Evolutionary conservation across 495 filamentous ascomycete genomes (phyloP).

Genomic region (Arthonia radiata): DNA sequence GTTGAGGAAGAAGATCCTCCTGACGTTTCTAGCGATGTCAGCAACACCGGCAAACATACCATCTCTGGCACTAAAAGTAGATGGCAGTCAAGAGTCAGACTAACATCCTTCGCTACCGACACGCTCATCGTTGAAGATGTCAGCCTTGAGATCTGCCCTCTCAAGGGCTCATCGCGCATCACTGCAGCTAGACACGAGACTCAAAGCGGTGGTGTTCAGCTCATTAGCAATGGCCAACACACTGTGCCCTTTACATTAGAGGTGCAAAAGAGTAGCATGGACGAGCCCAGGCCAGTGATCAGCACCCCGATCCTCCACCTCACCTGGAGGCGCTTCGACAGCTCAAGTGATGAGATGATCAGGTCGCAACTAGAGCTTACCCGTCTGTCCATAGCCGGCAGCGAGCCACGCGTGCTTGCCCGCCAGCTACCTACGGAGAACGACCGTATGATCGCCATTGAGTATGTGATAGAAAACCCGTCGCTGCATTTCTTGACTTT

Average conservation of each 20-base stretch:
- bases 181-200: too few species aligned
- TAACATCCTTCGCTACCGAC: slow-evolving; percentile 54
- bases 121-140: slow-evolving; percentile 40
- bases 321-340: slow-evolving; percentile 36
- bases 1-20: slow-evolving; percentile 14
- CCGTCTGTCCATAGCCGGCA: slow-evolving; percentile 49
- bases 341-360: slow-evolving; percentile 19
- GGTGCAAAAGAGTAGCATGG: slow-evolving; percentile 46
- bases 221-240: too few species aligned
- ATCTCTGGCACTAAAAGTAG: slow-evolving; percentile 42
- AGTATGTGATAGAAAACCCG: slow-evolving; percentile 73
- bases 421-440: slow-evolving; percentile 6
- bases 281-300: slow-evolving; percentile 47
- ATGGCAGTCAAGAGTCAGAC: slow-evolving; percentile 48
- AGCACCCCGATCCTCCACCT: slow-evolving; percentile 56
- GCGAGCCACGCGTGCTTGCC: slow-evolving; percentile 72
- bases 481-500: slow-evolving; percentile 88
- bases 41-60: slow-evolving; percentile 1
- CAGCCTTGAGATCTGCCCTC: slow-evolving; percentile 26
- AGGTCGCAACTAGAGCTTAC: slow-evolving; percentile 43
- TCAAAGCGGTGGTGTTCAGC: too few species aligned
- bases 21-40: slow-evolving; percentile 14
- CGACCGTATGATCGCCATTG: slow-evolving; percentile 15
- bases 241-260: too few species aligned
- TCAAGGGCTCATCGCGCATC: slow-evolving; percentile 29